Conservation (phyloP, 768 basidiomycete genomes). For the Guyanaporus albipodus region DNA sequence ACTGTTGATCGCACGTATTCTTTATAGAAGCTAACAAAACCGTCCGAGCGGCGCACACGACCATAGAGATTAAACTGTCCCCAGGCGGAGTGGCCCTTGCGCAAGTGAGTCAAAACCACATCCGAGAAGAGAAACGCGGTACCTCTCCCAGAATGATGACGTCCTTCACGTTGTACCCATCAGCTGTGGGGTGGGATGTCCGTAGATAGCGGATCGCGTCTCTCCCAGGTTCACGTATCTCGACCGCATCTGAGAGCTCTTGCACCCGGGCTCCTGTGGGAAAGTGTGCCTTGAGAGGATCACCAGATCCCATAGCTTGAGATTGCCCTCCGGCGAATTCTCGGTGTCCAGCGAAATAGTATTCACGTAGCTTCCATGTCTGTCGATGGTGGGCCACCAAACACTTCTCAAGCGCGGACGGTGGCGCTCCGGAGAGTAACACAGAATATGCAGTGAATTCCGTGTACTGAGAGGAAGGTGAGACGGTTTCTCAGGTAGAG, state of each 20-base stretch:
- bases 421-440: slow-evolving; percentile 65
- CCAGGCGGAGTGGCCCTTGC: slow-evolving; percentile 89
- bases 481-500: neutral
- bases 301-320: slow-evolving; percentile 48
- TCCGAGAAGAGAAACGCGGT: neutral
- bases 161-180: slow-evolving; percentile 40
- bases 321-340: slow-evolving; percentile 9
- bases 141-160: slow-evolving; percentile 77
- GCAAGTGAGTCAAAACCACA: slow-evolving; percentile 5
- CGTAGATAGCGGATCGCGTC: slow-evolving; percentile 28
- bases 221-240: slow-evolving; percentile 43
- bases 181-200: slow-evolving; percentile 22
- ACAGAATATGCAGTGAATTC: slow-evolving; percentile 83
- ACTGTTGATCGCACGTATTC: slow-evolving; percentile 65
- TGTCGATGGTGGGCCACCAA: slow-evolving; percentile 82
- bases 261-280: slow-evolving; percentile 48
- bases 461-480: slow-evolving; percentile 50
- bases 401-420: slow-evolving; percentile 64
- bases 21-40: slow-evolving; percentile 76
- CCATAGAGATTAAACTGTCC: slow-evolving; percentile 80
- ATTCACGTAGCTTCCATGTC: slow-evolving; percentile 83
- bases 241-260: slow-evolving; percentile 46
- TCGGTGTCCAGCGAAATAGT: slow-evolving; percentile 48
- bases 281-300: slow-evolving; percentile 60
- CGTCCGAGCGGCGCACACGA: slow-evolving; percentile 76